phyloP scores from a whole-genome alignment of 2,329 filamentous ascomycete species.

The Epichloe elymi region DNA sequence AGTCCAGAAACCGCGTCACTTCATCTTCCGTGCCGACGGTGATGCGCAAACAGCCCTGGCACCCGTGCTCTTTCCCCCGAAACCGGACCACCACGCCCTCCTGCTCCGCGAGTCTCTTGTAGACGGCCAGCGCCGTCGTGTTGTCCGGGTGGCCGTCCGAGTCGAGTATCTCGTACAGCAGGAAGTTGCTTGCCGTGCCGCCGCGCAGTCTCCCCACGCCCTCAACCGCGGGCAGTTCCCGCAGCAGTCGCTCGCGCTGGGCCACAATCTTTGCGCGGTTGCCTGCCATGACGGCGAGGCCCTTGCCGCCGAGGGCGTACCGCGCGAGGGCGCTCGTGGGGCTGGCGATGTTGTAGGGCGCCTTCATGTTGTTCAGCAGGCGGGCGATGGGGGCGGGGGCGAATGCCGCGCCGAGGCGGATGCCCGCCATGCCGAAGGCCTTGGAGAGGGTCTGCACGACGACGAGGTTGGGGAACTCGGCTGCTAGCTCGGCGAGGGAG shows the following conservation, averaged over 20 bases:
- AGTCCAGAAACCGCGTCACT: conserved; percentile 62
- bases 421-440: conserved; percentile 89
- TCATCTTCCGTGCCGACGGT: conserved; percentile 86
- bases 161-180: conserved; percentile 81
- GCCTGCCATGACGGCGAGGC: conserved; percentile 57
- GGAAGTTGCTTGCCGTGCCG: conserved; percentile 72
- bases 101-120: conserved; percentile 72
- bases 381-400: conserved; percentile 58
- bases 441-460: conserved; percentile 99
- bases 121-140: conserved; percentile 60
- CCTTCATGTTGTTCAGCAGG: conserved; percentile 84
- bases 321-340: conserved; percentile 73
- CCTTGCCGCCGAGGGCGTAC: conserved; percentile 53
- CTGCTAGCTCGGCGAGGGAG: conserved; percentile 82
- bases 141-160: conserved; percentile 64
- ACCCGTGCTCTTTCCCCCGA: conserved; percentile 88
- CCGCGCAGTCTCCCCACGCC: conserved; percentile 75
- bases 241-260: conserved; percentile 66
- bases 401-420: conserved; percentile 80
- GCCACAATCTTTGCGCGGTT: conserved; percentile 57
- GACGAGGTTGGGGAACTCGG: conserved; percentile 86
- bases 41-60: conserved; percentile 75
- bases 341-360: conserved; percentile 88
- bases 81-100: conserved; percentile 89
- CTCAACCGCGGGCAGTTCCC: conserved; percentile 57